Conservation (phyloP, 1,139 yeast genomes). For the Zygosaccharomyces sapae region DNA sequence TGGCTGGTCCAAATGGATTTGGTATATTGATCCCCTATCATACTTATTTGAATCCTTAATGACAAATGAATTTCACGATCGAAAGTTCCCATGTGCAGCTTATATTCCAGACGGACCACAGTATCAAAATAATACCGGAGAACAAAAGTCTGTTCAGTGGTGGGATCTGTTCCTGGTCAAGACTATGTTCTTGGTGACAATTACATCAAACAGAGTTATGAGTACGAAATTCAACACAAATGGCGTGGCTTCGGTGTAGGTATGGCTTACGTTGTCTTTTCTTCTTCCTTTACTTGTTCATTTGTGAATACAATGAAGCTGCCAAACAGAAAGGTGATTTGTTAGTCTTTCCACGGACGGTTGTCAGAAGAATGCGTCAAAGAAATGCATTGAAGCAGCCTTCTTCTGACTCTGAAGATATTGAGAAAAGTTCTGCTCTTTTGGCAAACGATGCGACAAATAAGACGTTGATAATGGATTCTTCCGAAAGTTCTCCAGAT, state of each 20-base stretch:
- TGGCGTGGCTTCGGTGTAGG: constrained; percentile 85
- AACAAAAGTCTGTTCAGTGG: constrained; percentile 54
- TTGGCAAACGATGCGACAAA: constrained; percentile 6
- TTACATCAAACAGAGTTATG: constrained; percentile 52
- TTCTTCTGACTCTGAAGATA: constrained; percentile 21
- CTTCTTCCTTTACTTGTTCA: constrained; percentile 40
- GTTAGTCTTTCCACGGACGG: constrained; percentile 56
- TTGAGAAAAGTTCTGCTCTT: constrained; percentile 18
- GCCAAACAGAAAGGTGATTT: constrained; percentile 82
- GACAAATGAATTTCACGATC: constrained; percentile 47
- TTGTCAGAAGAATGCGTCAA: constrained; percentile 38
- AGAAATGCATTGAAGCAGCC: constrained; percentile 20
- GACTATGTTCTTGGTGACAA: constrained; percentile 52
- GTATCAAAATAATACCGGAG: constrained; percentile 40
- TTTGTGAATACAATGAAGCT: constrained; percentile 66
- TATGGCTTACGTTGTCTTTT: constrained; percentile 36
- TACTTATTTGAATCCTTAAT: constrained; percentile 66
- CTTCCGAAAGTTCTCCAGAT: constrained; percentile 10
- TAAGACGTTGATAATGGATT: constrained; percentile 10
- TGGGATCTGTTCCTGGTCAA: constrained; percentile 61
- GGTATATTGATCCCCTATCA: constrained; percentile 65
- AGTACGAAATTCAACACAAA: constrained; percentile 55
- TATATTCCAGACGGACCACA: constrained; percentile 52
- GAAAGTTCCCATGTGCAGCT: constrained; percentile 42
- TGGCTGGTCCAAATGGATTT: constrained; percentile 79